Evolutionary conservation across 2,329 filamentous ascomycete species (phyloP).

Genomic region (Monosporascus sp.): DNA sequence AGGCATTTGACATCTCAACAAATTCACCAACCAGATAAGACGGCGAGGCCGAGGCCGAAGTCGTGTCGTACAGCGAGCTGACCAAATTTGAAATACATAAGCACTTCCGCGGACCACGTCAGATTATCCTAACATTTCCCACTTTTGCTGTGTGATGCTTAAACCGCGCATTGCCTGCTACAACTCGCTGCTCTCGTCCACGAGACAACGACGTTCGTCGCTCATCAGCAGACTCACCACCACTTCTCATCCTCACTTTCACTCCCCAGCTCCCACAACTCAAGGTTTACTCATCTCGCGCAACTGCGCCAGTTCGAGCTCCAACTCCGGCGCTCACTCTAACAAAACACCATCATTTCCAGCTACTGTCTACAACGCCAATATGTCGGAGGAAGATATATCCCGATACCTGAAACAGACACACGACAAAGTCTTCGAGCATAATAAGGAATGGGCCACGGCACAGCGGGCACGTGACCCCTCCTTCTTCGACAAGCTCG

Average conservation of each 20-base stretch:
- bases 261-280: neutral
- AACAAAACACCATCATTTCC: neutral
- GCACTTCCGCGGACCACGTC: too few relatives aligned
- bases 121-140: neutral
- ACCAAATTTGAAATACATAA: too few relatives aligned
- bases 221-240: too few relatives aligned
- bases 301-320: neutral
- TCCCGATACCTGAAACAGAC: slow-evolving; percentile 53
- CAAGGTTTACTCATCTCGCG: neutral
- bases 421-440: slow-evolving; percentile 63
- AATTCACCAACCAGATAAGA: too few relatives aligned
- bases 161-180: neutral
- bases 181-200: neutral
- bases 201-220: neutral
- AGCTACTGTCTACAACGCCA: neutral
- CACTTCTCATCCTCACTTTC: too few relatives aligned
- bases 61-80: too few relatives aligned
- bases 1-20: too few relatives aligned
- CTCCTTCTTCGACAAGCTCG: slow-evolving; percentile 59
- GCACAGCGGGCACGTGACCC: slow-evolving; percentile 54
- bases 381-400: slow-evolving; percentile 28
- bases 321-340: neutral
- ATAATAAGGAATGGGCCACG: slow-evolving; percentile 62
- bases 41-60: too few relatives aligned
- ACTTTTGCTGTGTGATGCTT: neutral